phyloP scores from a whole-genome alignment of 108 stramenopile species.

The Fistulifera solaris region DNA sequence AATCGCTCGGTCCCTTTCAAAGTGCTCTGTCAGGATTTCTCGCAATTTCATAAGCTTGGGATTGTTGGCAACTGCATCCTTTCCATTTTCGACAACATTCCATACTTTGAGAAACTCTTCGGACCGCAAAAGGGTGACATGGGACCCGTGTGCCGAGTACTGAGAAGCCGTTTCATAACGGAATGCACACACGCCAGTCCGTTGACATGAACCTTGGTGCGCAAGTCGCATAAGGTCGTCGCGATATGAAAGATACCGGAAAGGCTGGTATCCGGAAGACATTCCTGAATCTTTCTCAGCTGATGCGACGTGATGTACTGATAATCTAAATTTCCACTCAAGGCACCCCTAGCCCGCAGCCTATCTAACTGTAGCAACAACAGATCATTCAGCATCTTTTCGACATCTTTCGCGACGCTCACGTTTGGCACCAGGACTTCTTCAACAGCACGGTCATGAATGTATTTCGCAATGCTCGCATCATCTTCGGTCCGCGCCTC shows the following conservation, averaged over 20 bases:
- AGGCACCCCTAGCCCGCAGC: slow-evolving; percentile 27
- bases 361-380: slow-evolving; percentile 36
- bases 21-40: slow-evolving; percentile 74
- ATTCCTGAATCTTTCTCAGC: slow-evolving; percentile 27
- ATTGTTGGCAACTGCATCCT: slow-evolving; percentile 29
- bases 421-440: slow-evolving; percentile 46
- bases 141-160: slow-evolving; percentile 16
- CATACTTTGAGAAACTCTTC: slow-evolving; percentile 32
- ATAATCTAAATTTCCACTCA: slow-evolving; percentile 18
- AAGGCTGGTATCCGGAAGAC: slow-evolving; percentile 17
- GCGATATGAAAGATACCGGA: slow-evolving; percentile 26
- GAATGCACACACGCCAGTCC: slow-evolving; percentile 40
- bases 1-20: slow-evolving; percentile 41
- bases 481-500: slow-evolving; percentile 84
- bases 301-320: slow-evolving; percentile 35
- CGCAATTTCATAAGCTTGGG: slow-evolving; percentile 74
- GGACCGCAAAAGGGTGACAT: slow-evolving; percentile 25
- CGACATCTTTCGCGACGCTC: slow-evolving; percentile 28
- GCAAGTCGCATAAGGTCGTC: slow-evolving; percentile 35
- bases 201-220: slow-evolving; percentile 30
- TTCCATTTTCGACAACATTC: slow-evolving; percentile 18
- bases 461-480: slow-evolving; percentile 62
- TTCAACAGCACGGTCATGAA: slow-evolving; percentile 66
- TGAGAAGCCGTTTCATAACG: slow-evolving; percentile 30
- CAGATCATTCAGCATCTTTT: slow-evolving; percentile 36